Evolutionary conservation across 768 basidiomycete genomes (phyloP).

Genomic region (Suillus brevipes): DNA sequence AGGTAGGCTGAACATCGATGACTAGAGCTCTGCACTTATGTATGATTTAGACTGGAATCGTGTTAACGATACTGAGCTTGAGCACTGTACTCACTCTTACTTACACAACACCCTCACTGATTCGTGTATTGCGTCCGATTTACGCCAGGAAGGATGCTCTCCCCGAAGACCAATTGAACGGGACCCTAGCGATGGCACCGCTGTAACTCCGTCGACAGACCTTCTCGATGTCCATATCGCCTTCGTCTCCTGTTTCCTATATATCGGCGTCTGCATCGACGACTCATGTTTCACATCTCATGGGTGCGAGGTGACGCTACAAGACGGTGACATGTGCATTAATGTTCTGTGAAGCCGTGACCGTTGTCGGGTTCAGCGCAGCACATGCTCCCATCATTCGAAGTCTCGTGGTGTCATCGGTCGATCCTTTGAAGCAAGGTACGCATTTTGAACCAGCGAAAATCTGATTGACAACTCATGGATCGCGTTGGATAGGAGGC

Average conservation of each 20-base stretch:
- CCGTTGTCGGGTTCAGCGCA: conserved; percentile 16
- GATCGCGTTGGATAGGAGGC: conserved; percentile 18
- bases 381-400: conserved; percentile 21
- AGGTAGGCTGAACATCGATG: conserved; percentile 16
- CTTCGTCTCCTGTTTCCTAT: conserved; percentile 19
- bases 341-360: conserved; percentile 16
- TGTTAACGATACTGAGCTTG: conserved; percentile 20
- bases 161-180: background rate
- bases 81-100: conserved; percentile 21
- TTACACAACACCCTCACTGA: conserved; percentile 22
- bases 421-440: conserved; percentile 32
- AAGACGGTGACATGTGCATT: background rate
- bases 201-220: conserved; percentile 22
- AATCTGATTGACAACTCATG: background rate
- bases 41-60: conserved; percentile 26
- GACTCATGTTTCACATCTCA: conserved; percentile 9
- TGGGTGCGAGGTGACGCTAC: conserved; percentile 15
- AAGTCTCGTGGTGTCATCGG: conserved; percentile 29
- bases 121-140: conserved; percentile 27
- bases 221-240: conserved; percentile 31
- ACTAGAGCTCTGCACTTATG: background rate
- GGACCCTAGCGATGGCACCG: background rate
- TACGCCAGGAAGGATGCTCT: conserved; percentile 14
- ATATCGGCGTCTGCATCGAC: conserved; percentile 17
- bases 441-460: background rate